Evolutionary conservation across 2,329 filamentous ascomycete species (phyloP).

Genomic region (Talaromyces sp.): DNA sequence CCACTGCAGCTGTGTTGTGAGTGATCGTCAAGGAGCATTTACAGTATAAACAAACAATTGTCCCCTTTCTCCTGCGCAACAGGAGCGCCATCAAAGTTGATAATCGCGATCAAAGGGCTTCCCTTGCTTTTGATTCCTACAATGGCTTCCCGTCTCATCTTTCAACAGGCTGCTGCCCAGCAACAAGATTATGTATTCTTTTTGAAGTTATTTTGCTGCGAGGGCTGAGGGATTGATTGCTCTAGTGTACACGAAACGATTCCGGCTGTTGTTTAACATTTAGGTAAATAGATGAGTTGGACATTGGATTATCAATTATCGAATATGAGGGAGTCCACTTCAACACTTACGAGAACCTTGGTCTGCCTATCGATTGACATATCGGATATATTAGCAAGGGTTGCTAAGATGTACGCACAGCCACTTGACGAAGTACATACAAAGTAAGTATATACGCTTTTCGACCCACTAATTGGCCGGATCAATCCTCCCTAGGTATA

Average conservation of each 20-base stretch:
- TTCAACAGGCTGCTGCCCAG: constrained; percentile 10
- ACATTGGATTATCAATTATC: not conserved
- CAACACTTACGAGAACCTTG: not conserved
- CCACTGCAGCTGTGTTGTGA: not conserved
- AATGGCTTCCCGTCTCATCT: constrained; percentile 6
- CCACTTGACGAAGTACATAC: constrained; percentile 3
- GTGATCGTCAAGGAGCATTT: constrained; percentile 10
- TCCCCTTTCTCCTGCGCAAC: constrained; percentile 14
- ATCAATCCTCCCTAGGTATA: not conserved
- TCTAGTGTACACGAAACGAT: not conserved
- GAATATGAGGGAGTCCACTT: not conserved
- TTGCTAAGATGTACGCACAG: not conserved
- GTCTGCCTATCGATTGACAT: not conserved
- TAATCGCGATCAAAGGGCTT: not conserved
- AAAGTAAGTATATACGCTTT: not conserved
- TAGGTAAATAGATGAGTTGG: not conserved
- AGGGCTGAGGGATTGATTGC: constrained; percentile 5
- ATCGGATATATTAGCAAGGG: not conserved
- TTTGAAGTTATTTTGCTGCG: constrained; percentile 1
- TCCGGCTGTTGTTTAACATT: not conserved
- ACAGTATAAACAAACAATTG: not conserved
- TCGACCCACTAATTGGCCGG: not conserved
- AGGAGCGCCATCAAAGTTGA: not conserved
- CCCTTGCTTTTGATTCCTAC: constrained; percentile 15
- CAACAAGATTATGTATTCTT: constrained; percentile 7